Percentiles rank a stretch among this genome's conserved stretches.
Evolutionary conservation across 2,329 filamentous ascomycete genomes (phyloP).

Genomic region (Fusarium subtropicale): DNA sequence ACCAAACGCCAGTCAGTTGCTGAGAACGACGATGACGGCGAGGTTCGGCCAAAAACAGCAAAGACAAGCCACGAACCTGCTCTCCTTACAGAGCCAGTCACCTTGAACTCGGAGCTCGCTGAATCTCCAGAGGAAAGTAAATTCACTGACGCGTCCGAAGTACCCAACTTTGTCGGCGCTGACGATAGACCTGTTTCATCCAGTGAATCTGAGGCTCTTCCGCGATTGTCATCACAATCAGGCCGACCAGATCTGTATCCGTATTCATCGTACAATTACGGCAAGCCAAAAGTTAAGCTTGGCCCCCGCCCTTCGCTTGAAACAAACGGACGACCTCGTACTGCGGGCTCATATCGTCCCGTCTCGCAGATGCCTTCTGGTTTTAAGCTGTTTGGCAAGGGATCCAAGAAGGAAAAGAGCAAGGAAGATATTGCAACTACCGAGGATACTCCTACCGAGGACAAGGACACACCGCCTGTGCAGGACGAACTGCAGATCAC

Average conservation of each 20-base stretch:
- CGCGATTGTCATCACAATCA: slow-evolving; percentile 65
- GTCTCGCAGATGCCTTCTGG: slow-evolving; percentile 84
- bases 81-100: slow-evolving; percentile 54
- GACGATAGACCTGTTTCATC: slow-evolving; percentile 60
- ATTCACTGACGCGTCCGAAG: slow-evolving; percentile 61
- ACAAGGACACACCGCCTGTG: slow-evolving; percentile 52
- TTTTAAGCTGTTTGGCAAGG: slow-evolving; percentile 76
- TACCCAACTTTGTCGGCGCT: slow-evolving; percentile 64
- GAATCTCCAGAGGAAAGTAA: slow-evolving; percentile 61
- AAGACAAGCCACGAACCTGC: slow-evolving; percentile 47
- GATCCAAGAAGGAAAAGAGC: slow-evolving; percentile 60
- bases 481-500: slow-evolving; percentile 49
- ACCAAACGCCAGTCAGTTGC: slow-evolving; percentile 69
- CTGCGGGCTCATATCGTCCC: slow-evolving; percentile 72
- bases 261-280: slow-evolving; percentile 62
- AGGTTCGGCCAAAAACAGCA: slow-evolving; percentile 44
- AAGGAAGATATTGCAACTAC: slow-evolving; percentile 46
- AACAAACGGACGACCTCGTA: slow-evolving; percentile 69
- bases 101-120: slow-evolving; percentile 65
- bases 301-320: slow-evolving; percentile 85
- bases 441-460: slow-evolving; percentile 53
- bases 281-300: slow-evolving; percentile 87
- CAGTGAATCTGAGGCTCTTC: slow-evolving; percentile 57
- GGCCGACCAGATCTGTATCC: slow-evolving; percentile 63
- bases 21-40: slow-evolving; percentile 59